Evolutionary conservation across 768 basidiomycete genomes (phyloP), one percentile per base, ranked within the genome.

Genomic region (Filobasidium floriforme): DNA sequence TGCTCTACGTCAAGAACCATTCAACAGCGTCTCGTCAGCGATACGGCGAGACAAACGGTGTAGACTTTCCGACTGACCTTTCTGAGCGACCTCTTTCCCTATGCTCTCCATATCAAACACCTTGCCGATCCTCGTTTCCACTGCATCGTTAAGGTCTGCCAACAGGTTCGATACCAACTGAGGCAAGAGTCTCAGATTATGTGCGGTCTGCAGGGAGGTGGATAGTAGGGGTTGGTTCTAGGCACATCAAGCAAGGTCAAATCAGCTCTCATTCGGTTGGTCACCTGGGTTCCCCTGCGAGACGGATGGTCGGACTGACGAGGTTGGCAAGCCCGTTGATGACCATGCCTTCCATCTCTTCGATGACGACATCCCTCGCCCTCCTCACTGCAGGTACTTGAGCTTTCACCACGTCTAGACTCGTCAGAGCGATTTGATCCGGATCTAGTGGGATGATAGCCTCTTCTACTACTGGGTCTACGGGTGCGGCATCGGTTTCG

Each of bases 201-300:
- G 89, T 4, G 94, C 92, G 1, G 92, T 97, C 81, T 98, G 96
- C 14, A 99, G 82, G 0, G 94, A 91, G 0, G 91, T 92, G 0
- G 93, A 91, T 0, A 99, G 83, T 19, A 94, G 79, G 1, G 91
- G 86, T 79, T 90, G 92, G 73, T 98, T 89, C 92, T 96, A 69
- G 1, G 18, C 18, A 22, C 7, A 12, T 24, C 19, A 51, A 51
- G 29, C 1, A 44, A 9, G 40, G 15, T 28, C 3, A 26, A 7
- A 59, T 63, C 7, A 51, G 40, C 24, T 51, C 46, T 60, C 4
- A 9, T 37, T 9, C 32, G 32, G 32, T 37, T 37, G 32, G 32
- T n/a, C n/a, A 37, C 9, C 4, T 37, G 32, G 9, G 3, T 37
- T 37, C 9, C 9, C 9, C 32, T 9, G 40, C n/a, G 15, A 59